Base-by-base conservation (phyloP, 805 yeast genomes). In the Candida nemodendra region DNA sequence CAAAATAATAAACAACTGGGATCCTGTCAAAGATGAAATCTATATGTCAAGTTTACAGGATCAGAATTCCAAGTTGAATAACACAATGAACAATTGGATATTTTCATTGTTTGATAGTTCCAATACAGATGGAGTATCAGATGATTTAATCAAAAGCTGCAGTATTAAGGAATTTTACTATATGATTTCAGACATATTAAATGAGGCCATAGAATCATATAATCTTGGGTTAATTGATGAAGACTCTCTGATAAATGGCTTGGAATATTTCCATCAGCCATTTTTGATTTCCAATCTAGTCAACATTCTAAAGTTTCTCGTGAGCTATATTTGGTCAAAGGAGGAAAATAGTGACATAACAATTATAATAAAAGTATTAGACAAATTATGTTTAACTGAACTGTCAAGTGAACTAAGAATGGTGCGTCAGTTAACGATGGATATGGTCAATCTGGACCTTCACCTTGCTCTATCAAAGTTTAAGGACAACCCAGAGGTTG, bases 221-320 rank as follows among this genome's bases (percentile, higher is more conserved):
- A 71, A 73, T 16, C 60, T 71, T 17, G 77, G 75, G 1, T 61
- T 76, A 11, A 68, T 86, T 3, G 82, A 79, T 46, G 57, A 72
- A 8, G 81, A 79, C 4, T 72, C 78, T 4, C 66, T 88, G 27
- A 72, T 71, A 32, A 85, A 84, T 39, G 97, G 96, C 0, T 66
- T 91, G 24, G 97, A 90, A 53, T 88, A 90, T 53, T 84, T 91
- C 48, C 68, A 84, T 30, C 96, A 90, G 52, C 84, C 87, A 2
- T 84, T 86, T 45, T 66, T 91, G 47, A 67, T 84, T 2, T 66
- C 74, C 6, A 73, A 81, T 9, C 53, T 79, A 23, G 62, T 76
- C 5, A 74, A 76, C n/a, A 72, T 79, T 2, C 30, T 56, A 16
- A 45, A 47, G 25, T 45, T 37, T n/a, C 15, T 58, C 17, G 39